Evolutionary conservation across 805 yeast genomes (phyloP).

Genomic region (Metschnikowia corniflorae): DNA sequence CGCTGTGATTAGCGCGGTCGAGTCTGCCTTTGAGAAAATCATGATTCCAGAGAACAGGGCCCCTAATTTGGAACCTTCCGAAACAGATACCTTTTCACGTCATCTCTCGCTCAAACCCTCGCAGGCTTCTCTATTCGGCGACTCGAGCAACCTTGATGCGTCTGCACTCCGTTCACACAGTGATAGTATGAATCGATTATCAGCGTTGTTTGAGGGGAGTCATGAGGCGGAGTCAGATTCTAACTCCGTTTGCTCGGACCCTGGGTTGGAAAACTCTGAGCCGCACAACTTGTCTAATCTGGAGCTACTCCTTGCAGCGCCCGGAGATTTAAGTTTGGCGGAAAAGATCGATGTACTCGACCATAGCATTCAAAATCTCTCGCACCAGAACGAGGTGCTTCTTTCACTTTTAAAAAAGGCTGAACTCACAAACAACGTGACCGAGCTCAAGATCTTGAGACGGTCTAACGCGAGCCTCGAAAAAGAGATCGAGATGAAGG

Average conservation of each 20-base stretch:
- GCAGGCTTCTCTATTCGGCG: constrained; percentile 9
- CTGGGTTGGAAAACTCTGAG: constrained; percentile 11
- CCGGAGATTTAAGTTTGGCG: constrained; percentile 61
- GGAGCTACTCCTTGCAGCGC: constrained; percentile 55
- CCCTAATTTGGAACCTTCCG: background rate
- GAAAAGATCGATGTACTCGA: constrained; percentile 63
- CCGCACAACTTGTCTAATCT: constrained; percentile 15
- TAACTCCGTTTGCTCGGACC: constrained; percentile 27
- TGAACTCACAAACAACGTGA: constrained; percentile 71
- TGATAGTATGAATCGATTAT: constrained; percentile 17
- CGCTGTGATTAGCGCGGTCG: constrained; percentile 56
- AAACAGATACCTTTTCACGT: too few relatives aligned
- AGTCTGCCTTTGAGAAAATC: constrained; percentile 62
- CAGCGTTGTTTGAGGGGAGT: constrained; percentile 34
- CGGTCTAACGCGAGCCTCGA: constrained; percentile 66
- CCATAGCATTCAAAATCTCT: constrained; percentile 53
- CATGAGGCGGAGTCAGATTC: constrained; percentile 34
- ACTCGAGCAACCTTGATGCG: constrained; percentile 1
- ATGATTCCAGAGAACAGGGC: constrained; percentile 24
- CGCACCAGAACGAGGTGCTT: constrained; percentile 60
- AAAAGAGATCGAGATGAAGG: constrained; percentile 70
- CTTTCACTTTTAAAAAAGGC: constrained; percentile 74
- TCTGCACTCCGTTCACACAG: constrained; percentile 5
- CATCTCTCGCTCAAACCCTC: constrained; percentile 5
- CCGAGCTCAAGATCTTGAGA: constrained; percentile 62